phyloP scores from a whole-genome alignment of 495 filamentous ascomycete species.

The Hypoxylon intermedium region DNA sequence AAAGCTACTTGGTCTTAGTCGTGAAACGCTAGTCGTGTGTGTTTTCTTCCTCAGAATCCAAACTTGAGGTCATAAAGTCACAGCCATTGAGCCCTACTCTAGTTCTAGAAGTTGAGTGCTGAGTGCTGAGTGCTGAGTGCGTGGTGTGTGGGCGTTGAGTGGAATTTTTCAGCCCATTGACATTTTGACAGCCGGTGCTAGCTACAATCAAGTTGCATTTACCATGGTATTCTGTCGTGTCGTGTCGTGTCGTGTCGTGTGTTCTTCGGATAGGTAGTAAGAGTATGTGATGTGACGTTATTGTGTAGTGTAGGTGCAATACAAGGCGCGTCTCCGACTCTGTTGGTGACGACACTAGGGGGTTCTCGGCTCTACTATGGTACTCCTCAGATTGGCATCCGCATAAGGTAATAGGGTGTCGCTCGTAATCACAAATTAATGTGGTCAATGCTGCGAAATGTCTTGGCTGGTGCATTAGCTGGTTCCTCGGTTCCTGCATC shows the following conservation, averaged over 20 bases:
- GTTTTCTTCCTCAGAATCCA: background rate
- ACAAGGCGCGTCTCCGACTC: conserved; percentile 10
- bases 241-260: background rate
- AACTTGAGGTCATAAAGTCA: background rate
- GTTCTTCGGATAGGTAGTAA: background rate
- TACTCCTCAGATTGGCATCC: conserved; percentile 36
- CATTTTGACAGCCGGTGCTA: no score
- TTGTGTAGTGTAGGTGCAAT: background rate
- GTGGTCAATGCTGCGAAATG: conserved; percentile 25
- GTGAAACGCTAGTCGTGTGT: background rate
- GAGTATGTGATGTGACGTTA: conserved; percentile 26
- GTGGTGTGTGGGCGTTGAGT: conserved; percentile 11
- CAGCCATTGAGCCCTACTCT: no score
- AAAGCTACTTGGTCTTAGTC: background rate
- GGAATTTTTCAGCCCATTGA: no score
- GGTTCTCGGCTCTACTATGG: conserved; percentile 35
- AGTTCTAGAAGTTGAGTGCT: conserved; percentile 27
- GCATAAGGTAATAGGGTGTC: conserved; percentile 24
- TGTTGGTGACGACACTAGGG: conserved; percentile 21
- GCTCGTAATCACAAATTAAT: conserved; percentile 37
- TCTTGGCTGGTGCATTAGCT: conserved; percentile 22
- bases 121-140: conserved; percentile 6
- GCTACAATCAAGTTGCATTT: no score
- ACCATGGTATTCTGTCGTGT: background rate
- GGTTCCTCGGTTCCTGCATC: conserved; percentile 13